Conservation (phyloP, 225 moss, liverwort and hornwort species). For the Physcomitrium patens region DNA sequence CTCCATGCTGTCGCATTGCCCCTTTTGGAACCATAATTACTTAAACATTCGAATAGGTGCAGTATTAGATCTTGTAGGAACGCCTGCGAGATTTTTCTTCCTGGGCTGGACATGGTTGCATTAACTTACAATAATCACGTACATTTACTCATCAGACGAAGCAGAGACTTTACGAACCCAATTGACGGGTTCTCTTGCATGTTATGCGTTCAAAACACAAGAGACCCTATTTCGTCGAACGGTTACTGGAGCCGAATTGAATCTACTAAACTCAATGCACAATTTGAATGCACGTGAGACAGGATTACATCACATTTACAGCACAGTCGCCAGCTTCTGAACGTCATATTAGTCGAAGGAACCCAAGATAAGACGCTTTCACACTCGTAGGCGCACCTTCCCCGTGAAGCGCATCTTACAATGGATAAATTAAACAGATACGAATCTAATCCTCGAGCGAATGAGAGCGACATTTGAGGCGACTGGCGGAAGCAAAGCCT, state of each 20-base stretch:
- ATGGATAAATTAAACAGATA: neutral
- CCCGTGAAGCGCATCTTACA: neutral
- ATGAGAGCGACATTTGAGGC: neutral
- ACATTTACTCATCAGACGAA: too few relatives aligned
- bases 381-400: neutral
- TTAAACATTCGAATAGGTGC: neutral
- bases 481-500: neutral
- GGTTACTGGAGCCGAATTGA: too few relatives aligned
- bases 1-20: neutral
- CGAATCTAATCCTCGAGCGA: neutral
- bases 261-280: neutral
- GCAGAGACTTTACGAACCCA: too few relatives aligned
- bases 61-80: too few relatives aligned
- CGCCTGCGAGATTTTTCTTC: neutral
- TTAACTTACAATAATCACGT: too few relatives aligned
- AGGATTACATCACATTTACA: neutral
- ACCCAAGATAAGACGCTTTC: neutral
- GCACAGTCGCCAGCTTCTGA: neutral
- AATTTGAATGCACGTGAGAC: neutral
- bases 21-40: too few relatives aligned
- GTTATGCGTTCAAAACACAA: too few relatives aligned
- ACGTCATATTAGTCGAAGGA: neutral
- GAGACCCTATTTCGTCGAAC: too few relatives aligned
- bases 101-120: neutral
- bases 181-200: too few relatives aligned